Percentiles rank a stretch among this genome's conserved stretches.
These are phyloP conservation scores for Boletus pseudopeckii DNA, from an alignment of 768 basidiomycete genomes.

Conservation along the genomic window DNA sequence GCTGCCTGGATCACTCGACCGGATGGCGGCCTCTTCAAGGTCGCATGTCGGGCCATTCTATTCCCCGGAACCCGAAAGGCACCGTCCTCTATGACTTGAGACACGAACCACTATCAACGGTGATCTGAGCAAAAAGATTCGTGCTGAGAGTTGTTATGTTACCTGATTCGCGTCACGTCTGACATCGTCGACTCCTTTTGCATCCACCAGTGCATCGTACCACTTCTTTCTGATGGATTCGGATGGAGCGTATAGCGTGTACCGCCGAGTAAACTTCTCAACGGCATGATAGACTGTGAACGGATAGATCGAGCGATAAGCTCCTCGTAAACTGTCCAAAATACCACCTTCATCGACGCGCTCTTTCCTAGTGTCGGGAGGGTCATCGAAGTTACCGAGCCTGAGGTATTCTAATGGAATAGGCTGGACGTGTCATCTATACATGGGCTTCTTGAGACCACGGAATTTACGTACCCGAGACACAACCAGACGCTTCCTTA, in stretches of 20 bases:
- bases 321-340: conserved; percentile 52
- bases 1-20: conserved; percentile 60
- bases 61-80: conserved; percentile 52
- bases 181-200: conserved; percentile 60
- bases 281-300: conserved; percentile 75
- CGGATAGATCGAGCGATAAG: conserved; percentile 60
- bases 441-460: background rate
- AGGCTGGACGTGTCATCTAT: conserved; percentile 46
- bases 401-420: conserved; percentile 78
- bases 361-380: conserved; percentile 63
- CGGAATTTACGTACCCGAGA: conserved; percentile 53
- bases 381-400: conserved; percentile 58
- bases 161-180: conserved; percentile 75
- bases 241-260: conserved; percentile 66
- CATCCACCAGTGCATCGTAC: conserved; percentile 56
- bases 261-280: conserved; percentile 52
- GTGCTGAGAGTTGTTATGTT: background rate
- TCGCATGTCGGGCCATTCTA: conserved; percentile 30
- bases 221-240: conserved; percentile 61
- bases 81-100: conserved; percentile 53
- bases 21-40: conserved; percentile 38
- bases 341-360: conserved; percentile 55
- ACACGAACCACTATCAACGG: conserved; percentile 59
- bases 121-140: conserved; percentile 7
- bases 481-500: conserved; percentile 50